Evolutionary conservation across 331 rosid genomes (phyloP).

Genomic region (Malus hybrid): DNA sequence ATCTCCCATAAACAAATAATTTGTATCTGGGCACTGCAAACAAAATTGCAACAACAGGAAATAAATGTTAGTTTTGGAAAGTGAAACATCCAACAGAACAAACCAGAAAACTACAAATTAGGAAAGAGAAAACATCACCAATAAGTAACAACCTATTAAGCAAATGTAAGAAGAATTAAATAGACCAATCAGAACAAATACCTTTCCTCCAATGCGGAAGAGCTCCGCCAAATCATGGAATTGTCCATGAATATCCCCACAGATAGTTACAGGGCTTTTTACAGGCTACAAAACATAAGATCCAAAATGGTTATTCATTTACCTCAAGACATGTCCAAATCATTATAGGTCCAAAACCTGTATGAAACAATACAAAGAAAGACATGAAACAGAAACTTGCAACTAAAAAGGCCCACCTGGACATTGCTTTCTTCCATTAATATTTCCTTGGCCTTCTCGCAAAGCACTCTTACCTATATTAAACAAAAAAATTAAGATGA

Average conservation of each 20-base stretch:
- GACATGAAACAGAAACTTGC: not conserved
- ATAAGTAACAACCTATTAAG: not conserved
- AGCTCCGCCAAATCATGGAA: slow-evolving; percentile 98
- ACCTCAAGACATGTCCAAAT: not conserved
- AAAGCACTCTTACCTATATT: slow-evolving; percentile 61
- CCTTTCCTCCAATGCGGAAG: slow-evolving; percentile 95
- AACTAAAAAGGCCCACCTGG: slow-evolving; percentile 40
- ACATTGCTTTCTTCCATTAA: slow-evolving; percentile 94
- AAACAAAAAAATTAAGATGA: not conserved
- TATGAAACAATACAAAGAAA: not conserved
- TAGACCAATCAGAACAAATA: slow-evolving; percentile 16
- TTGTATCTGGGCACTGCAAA: too few species aligned
- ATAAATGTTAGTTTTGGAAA: slow-evolving; percentile 1
- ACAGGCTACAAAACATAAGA: slow-evolving; percentile 59
- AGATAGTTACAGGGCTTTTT: slow-evolving; percentile 89
- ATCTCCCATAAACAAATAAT: too few species aligned
- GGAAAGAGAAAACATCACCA: not conserved
- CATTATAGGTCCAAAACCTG: not conserved
- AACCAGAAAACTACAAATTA: not conserved
- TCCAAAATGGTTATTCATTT: slow-evolving; percentile 12
- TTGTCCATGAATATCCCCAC: slow-evolving; percentile 98
- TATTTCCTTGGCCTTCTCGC: slow-evolving; percentile 90
- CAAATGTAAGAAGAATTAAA: too few species aligned
- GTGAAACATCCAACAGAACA: not conserved
- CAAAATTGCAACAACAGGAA: not conserved